A percentile compares a stretch with the other conserved stretches of the same genome.
These are phyloP conservation scores for Debaryomyces fabryi DNA, from an alignment of 1,139 yeast species.

Conservation along the genomic window DNA sequence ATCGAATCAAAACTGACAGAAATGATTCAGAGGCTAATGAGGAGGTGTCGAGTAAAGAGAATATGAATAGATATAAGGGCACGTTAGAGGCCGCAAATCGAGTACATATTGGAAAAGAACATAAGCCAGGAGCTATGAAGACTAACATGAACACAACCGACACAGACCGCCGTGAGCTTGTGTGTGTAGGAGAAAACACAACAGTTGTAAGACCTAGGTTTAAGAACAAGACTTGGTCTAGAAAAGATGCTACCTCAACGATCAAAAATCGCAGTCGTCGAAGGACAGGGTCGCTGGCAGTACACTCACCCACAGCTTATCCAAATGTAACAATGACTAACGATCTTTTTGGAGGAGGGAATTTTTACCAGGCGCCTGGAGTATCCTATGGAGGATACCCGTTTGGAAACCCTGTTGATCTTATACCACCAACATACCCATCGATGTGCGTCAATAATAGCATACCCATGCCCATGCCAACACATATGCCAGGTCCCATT, in stretches of 20 bases:
- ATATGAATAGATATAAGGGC: not conserved
- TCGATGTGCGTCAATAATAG: not conserved
- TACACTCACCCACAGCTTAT: not conserved
- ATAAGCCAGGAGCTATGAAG: not conserved
- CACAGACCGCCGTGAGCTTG: not conserved
- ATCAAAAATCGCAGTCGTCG: not conserved
- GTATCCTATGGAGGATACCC: not conserved
- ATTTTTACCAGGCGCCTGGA: not conserved
- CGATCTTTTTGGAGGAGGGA: not conserved
- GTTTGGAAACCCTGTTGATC: not conserved
- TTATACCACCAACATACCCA: not conserved
- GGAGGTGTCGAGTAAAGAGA: not conserved
- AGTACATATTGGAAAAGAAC: not conserved
- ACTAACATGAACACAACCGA: not conserved
- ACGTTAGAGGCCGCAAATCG: not conserved
- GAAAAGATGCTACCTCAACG: conserved; percentile 3
- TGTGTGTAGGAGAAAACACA: conserved; percentile 17
- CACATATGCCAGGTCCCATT: not conserved
- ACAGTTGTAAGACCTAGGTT: conserved; percentile 16
- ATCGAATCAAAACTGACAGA: conserved; percentile 1
- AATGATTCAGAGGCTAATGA: not conserved
- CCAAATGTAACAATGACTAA: not conserved
- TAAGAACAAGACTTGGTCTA: conserved; percentile 5
- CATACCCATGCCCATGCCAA: not conserved
- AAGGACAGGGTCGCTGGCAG: not conserved